Evolutionary conservation across 2,329 filamentous ascomycete species (phyloP).

Genomic region (Ceratocystis smalleyi): DNA sequence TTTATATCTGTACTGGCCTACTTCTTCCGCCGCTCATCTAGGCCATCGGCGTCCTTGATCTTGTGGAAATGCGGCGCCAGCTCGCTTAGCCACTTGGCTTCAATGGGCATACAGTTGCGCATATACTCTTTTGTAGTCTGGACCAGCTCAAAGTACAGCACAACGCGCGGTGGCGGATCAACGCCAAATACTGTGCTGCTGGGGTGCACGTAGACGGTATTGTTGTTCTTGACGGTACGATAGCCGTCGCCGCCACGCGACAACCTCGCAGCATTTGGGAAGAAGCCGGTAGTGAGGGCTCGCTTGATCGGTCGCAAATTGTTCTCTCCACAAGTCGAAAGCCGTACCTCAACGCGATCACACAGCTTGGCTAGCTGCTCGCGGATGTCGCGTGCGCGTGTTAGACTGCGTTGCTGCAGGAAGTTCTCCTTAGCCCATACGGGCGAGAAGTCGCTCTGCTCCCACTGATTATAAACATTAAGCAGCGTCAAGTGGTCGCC

Average conservation of each 20-base stretch:
- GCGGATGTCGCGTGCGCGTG: constrained; percentile 73
- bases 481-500: constrained; percentile 80
- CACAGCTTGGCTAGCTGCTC: constrained; percentile 87
- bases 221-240: constrained; percentile 77
- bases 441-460: constrained; percentile 73
- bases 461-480: constrained; percentile 93
- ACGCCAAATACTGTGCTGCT: constrained; percentile 64
- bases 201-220: constrained; percentile 83
- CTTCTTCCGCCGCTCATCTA: constrained; percentile 50
- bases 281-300: constrained; percentile 81
- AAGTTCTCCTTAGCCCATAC: constrained; percentile 91
- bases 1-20: constrained; percentile 16
- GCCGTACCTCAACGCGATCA: constrained; percentile 75
- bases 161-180: constrained; percentile 62
- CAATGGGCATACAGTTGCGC: constrained; percentile 70
- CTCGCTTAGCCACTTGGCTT: constrained; percentile 72
- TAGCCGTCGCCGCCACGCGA: constrained; percentile 77
- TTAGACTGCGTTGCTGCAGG: constrained; percentile 77
- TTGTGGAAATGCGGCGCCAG: constrained; percentile 92
- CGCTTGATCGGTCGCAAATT: constrained; percentile 67
- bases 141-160: constrained; percentile 75
- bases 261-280: constrained; percentile 76
- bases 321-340: constrained; percentile 49
- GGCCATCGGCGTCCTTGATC: constrained; percentile 67
- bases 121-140: constrained; percentile 85